Base-by-base conservation (phyloP, 2,329 filamentous ascomycete species). In the Ploettnerulaceae sp. region DNA sequence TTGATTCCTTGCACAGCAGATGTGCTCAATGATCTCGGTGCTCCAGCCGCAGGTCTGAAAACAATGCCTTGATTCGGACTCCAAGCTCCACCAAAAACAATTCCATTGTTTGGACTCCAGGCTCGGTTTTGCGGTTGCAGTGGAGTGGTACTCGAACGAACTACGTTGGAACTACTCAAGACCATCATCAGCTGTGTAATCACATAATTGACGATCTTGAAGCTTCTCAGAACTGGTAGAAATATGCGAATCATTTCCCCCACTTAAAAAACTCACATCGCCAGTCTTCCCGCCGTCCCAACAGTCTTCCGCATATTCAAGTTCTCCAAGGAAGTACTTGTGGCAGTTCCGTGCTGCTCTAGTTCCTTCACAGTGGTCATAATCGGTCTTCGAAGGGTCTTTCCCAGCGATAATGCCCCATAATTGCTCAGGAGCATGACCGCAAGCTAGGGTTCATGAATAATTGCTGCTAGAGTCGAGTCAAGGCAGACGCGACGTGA, bases 81-180 rank as follows among this genome's bases (percentile, higher is more conserved):
- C 41, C 41, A 44, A 2, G 32, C 26, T 35, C 41, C 44, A 20
- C 57, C 52, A 50, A 71, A 71, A 2, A 68, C 59, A 40, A 71
- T 64, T 26, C 67, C 67, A 43, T 63, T 57, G 15, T 53, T 60
- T 2, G 64, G 61, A 42, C 63, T 60, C 69, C 69, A 71, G 17
- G 63, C 53, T 38, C 59, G 61, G 36, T 50, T 35, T 22, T 36
- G 36, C 14, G 43, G 42, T 25, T 41, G 31, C 31, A 15, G 31
- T 15, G 31, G 31, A 28, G 40, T 9, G 18, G 34, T 18, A 39
- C 36, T 46, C 8, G 43, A 29, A 21, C 36, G 43, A 33, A 51
- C 28, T n/a, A 38, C 15, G 31, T n/a, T 42, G 17, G 47, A 50
- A 8, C 50, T 52, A 26, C 22, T 32, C 14, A 28, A 18, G 6